Percentiles rank a stretch among this genome's conserved stretches.
Conservation (phyloP, 2,329 filamentous ascomycete genomes). For the Colletotrichum cereale region DNA sequence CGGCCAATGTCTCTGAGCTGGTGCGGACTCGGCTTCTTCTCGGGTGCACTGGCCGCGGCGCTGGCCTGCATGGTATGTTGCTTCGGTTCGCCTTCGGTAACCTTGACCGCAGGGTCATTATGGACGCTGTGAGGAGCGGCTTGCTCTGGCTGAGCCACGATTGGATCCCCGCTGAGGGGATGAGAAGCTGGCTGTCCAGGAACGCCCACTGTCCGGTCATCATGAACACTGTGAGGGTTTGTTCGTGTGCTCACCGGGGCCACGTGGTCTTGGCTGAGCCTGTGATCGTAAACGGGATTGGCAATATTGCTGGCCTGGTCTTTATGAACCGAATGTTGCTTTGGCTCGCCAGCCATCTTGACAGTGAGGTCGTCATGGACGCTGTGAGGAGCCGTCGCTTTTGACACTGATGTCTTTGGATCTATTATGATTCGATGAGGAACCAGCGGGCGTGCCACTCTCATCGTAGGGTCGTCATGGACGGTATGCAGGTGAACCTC, state of each 20-base stretch:
- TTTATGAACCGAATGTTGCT: conserved; percentile 13
- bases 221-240: conserved; percentile 13
- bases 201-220: conserved; percentile 13
- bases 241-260: not conserved
- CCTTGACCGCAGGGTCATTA: conserved; percentile 14
- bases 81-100: conserved; percentile 3
- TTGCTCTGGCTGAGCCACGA: not conserved
- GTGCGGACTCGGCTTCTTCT: conserved; percentile 5
- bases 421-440: conserved; percentile 26
- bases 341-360: conserved; percentile 11
- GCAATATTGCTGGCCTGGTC: conserved; percentile 4
- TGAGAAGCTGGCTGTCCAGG: conserved; percentile 4
- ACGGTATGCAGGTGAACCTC: conserved; percentile 24
- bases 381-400: conserved; percentile 1
- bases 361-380: conserved; percentile 12
- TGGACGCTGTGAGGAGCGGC: conserved; percentile 1
- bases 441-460: conserved; percentile 5
- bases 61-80: conserved; percentile 5
- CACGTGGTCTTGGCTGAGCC: conserved; percentile 22
- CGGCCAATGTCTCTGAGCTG: conserved; percentile 4
- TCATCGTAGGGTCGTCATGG: conserved; percentile 18
- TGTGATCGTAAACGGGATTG: conserved; percentile 18
- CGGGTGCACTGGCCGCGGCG: not conserved
- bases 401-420: not conserved
- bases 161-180: not conserved